phyloP scores from a whole-genome alignment of 495 filamentous ascomycete species.

The Annulohypoxylon bovei region DNA sequence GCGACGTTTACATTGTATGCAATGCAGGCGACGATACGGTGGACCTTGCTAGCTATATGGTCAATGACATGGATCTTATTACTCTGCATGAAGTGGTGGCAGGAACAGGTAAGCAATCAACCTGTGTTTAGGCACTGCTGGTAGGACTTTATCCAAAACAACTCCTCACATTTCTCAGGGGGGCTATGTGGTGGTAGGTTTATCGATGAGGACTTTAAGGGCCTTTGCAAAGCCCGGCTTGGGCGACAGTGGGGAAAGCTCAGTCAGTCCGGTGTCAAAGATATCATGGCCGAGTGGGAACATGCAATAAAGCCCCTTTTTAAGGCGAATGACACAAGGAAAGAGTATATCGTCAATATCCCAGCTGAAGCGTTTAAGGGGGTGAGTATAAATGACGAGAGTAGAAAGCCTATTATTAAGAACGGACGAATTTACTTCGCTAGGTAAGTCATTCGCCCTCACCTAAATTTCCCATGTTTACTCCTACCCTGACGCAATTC shows the following conservation, averaged over 20 bases:
- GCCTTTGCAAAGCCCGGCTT: slow-evolving; percentile 26
- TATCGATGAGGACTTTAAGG: slow-evolving; percentile 42
- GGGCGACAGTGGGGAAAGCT: slow-evolving; percentile 21
- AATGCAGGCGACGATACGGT: slow-evolving; percentile 46
- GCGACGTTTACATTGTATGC: slow-evolving; percentile 41
- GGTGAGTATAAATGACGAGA: slow-evolving; percentile 6
- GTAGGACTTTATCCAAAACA: no score
- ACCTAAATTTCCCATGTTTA: no score
- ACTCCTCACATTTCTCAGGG: slow-evolving; percentile 6
- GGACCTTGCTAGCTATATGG: slow-evolving; percentile 42
- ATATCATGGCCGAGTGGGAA: slow-evolving; percentile 45
- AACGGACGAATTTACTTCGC: slow-evolving; percentile 20
- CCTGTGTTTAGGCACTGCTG: no score
- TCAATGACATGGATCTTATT: slow-evolving; percentile 14
- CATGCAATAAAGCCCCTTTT: slow-evolving; percentile 38
- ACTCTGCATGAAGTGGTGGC: slow-evolving; percentile 33
- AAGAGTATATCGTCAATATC: slow-evolving; percentile 26
- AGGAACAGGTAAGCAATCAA: slow-evolving; percentile 30
- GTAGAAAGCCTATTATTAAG: slow-evolving; percentile 23
- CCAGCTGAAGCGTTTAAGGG: slow-evolving; percentile 20
- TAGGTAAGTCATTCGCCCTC: no score
- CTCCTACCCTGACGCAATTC: not conserved
- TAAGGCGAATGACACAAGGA: not conserved
- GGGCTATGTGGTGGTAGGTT: slow-evolving; percentile 39
- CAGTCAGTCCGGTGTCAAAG: slow-evolving; percentile 19